Base-by-base conservation (phyloP, 2,329 filamentous ascomycete genomes). In the Cytospora piceae region DNA sequence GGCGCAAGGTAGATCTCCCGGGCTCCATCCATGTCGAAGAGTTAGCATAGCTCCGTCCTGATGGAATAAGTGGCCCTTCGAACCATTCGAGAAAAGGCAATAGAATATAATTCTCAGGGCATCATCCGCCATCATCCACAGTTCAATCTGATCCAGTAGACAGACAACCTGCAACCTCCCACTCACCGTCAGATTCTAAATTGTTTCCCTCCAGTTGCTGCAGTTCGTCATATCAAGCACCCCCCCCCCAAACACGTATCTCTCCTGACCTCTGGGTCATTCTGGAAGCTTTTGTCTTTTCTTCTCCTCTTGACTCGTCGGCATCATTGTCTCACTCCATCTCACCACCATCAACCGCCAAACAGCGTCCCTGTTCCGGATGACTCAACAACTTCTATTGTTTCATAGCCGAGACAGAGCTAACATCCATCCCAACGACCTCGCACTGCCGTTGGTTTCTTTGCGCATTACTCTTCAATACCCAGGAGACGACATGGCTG, bases 371-470 rank as follows among this genome's bases (percentile, higher is more conserved):
- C 39, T 53, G 27, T 34, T 32, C 54, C 58, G 49, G 49, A 51
- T 65, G 49, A 37, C 58, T 65, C 55, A 63, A 67, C 58, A 54
- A 67, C 54, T 65, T 49, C 39, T 37, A 65, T 67, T 65, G 66
- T 67, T 67, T 58, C 63, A 65, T 62, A 63, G 37, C 59, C 63
- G 63, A 65, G 58, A 56, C 65, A 62, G 54, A 61, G 53, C 57
- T 54, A 60, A 17, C 58, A 54, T 32, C 34, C 54, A 60, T 54
- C 58, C 42, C 42, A 46, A 37, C 29, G 29, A 37, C 46, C 31
- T 58, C 53, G 15, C 52, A 37, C 27, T 46, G 17, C 58, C 58
- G n/a, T 58, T 52, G n/a, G 20, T 46, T n/a, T 27, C 7, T 27
- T 34, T 62, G 37, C 51, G 46, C 49, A 49, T 58, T 55, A 32